phyloP scores from a whole-genome alignment of 2,329 filamentous ascomycete genomes.

The Fusarium virguliforme region DNA sequence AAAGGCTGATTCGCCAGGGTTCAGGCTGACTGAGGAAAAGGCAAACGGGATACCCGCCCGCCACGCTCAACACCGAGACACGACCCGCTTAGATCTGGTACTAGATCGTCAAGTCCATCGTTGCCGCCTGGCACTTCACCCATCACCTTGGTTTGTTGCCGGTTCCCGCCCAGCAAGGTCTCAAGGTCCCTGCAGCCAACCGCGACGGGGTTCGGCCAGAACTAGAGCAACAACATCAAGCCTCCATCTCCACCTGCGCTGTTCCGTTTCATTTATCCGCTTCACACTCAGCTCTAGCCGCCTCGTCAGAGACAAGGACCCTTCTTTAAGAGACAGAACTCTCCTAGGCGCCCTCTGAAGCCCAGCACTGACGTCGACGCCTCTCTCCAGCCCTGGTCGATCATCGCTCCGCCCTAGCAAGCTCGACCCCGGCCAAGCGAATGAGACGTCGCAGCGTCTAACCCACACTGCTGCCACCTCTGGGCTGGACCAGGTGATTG shows the following conservation, averaged over 20 bases:
- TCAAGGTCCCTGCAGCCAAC: conserved; percentile 48
- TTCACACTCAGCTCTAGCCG: conserved; percentile 40
- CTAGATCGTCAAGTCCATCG: conserved; percentile 37
- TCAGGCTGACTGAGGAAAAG: conserved; percentile 11
- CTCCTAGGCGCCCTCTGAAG: conserved; percentile 38
- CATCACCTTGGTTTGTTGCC: conserved; percentile 41
- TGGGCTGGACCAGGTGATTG: conserved; percentile 52
- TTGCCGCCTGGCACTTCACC: conserved; percentile 33
- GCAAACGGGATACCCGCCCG: conserved; percentile 28
- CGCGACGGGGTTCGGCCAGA: conserved; percentile 31
- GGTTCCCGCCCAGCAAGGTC: conserved; percentile 39
- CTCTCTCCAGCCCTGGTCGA: conserved; percentile 50
- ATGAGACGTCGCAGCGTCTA: conserved; percentile 57
- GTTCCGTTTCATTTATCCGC: conserved; percentile 35
- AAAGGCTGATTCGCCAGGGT: conserved; percentile 8
- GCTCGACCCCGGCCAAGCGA: conserved; percentile 51
- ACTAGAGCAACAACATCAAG: conserved; percentile 34
- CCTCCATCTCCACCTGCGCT: conserved; percentile 31
- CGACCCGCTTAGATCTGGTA: conserved; percentile 38
- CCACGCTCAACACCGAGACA: conserved; percentile 24
- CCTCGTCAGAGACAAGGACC: conserved; percentile 37
- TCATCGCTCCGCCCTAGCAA: conserved; percentile 52
- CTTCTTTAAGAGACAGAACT: conserved; percentile 19
- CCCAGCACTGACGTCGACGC: conserved; percentile 50
- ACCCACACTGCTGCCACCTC: conserved; percentile 50